phyloP scores from a whole-genome alignment of 192 early-diverging fungal species.

The Rhizoclosmatium sp. region DNA sequence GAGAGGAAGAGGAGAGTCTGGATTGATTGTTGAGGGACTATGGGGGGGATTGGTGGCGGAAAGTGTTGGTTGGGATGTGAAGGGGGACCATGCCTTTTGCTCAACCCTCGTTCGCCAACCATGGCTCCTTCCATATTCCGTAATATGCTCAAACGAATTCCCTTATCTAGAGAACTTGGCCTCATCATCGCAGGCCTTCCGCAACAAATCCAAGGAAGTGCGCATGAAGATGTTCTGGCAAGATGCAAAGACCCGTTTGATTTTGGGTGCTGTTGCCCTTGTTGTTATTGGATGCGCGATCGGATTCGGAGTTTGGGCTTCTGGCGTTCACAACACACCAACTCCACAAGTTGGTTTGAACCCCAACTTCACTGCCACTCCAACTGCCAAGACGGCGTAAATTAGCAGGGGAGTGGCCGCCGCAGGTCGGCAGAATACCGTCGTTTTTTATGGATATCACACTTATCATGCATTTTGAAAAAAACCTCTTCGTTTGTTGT shows the following conservation, averaged over 20 bases:
- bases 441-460: not conserved
- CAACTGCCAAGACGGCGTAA: not conserved
- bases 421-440: not conserved
- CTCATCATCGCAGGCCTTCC: conserved; percentile 73
- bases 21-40: too few species aligned
- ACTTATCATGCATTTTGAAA: not conserved
- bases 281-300: conserved; percentile 83
- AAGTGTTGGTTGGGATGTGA: too few species aligned
- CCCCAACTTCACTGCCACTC: not conserved
- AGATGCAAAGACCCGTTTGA: conserved; percentile 93
- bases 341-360: not conserved
- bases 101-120: too few species aligned
- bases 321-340: conserved; percentile 3
- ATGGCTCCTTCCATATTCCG: too few species aligned
- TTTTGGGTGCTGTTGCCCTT: conserved; percentile 77
- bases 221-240: conserved; percentile 97
- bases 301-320: conserved; percentile 44
- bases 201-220: conserved; percentile 75
- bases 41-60: too few species aligned
- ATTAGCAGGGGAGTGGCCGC: not conserved
- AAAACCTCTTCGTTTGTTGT: not conserved
- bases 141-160: too few species aligned
- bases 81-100: too few species aligned
- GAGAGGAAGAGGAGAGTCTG: too few species aligned
- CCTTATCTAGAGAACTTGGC: conserved; percentile 68